Base-by-base conservation (phyloP, 164 flowering plant species). In the Buxus sempervirens region DNA sequence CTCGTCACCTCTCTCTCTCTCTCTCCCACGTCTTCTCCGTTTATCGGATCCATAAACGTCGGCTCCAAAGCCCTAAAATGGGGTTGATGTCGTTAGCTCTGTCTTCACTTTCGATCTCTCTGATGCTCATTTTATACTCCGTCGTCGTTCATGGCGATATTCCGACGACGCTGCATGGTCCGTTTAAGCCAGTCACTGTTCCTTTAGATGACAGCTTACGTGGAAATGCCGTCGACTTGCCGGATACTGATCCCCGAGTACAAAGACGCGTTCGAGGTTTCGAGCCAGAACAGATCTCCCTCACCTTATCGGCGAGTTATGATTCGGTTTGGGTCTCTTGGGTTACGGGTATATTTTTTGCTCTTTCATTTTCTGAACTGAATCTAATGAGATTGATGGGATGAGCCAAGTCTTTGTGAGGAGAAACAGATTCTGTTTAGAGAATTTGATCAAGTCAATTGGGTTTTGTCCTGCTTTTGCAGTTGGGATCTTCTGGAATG, bases 251-350 rank as follows among this genome's bases (percentile, higher is more conserved):
- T 69, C 84, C 85, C 32, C 72, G 94, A 9, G 83, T 90, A 9
- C 79, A 60, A 23, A 79, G 93, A 57, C 60, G 32, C 5, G 96
- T 74, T 13, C 58, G 60, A 26, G 90, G 87, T 4, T 86, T 82
- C 58, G 79, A 80, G 67, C 96, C 98, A 13, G 96, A 94, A 51
- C 98, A 94, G 82, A 86, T 94, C 66, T 88, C 96, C 0, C 75
- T 94, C 32, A 72, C 97, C 10, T 85, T 94, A 61, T 94, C 97
- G 15, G 54, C 77, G 0, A 63, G 72, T 70, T 66, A 84, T 66
- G 86, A 90, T 73, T 89, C 98, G 10, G 83, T 94, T 53, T 94
- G 96, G 96, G 78, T 91, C 65, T 90, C 98, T 55, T 94, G 97
- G 97, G 80, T 91, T 62, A 94, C 98, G 73, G 98, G 98, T 93